Conservation (phyloP, 352 stramenopile genomes). For the Phytopythium kandeliae region DNA sequence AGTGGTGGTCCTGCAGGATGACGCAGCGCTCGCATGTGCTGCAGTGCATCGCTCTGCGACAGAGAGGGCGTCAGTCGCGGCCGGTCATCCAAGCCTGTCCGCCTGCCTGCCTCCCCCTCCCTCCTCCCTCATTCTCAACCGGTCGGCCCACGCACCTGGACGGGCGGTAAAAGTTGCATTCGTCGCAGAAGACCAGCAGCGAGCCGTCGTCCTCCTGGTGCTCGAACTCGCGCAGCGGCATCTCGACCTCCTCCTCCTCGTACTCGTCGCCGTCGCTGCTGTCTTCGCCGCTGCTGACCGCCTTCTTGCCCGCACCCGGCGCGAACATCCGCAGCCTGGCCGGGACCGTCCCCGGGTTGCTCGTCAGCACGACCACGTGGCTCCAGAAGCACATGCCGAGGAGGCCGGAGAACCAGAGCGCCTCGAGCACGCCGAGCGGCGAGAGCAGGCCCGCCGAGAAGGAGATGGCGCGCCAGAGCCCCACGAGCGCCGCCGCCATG, state of each 20-base stretch:
- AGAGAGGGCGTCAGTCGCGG: too few relatives aligned
- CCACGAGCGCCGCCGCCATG: slow-evolving; percentile 33
- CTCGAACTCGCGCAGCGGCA: slow-evolving; percentile 61
- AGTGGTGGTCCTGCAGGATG: slow-evolving; percentile 81
- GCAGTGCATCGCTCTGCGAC: slow-evolving; percentile 63
- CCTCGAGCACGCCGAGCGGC: slow-evolving; percentile 31
- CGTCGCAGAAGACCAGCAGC: slow-evolving; percentile 74
- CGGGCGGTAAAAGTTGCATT: slow-evolving; percentile 72
- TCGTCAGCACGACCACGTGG: slow-evolving; percentile 69
- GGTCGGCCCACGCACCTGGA: slow-evolving; percentile 28
- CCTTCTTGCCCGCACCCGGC: slow-evolving; percentile 2
- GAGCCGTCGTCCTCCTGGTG: slow-evolving; percentile 66
- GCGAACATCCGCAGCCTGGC: slow-evolving; percentile 21
- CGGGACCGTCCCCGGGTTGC: slow-evolving; percentile 68
- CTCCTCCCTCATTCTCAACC: too few relatives aligned
- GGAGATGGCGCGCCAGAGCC: slow-evolving; percentile 43
- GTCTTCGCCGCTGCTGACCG: slow-evolving; percentile 1
- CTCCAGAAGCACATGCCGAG: slow-evolving; percentile 71
- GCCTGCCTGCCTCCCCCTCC: background rate
- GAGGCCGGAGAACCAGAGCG: slow-evolving; percentile 41
- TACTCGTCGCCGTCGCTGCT: slow-evolving; percentile 13
- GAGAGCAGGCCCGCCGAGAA: slow-evolving; percentile 56
- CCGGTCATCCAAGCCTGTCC: too few relatives aligned
- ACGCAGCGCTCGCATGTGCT: slow-evolving; percentile 73
- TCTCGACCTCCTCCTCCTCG: slow-evolving; percentile 55